phyloP scores from a whole-genome alignment of 805 yeast species.

The Kodamaea laetipori region DNA sequence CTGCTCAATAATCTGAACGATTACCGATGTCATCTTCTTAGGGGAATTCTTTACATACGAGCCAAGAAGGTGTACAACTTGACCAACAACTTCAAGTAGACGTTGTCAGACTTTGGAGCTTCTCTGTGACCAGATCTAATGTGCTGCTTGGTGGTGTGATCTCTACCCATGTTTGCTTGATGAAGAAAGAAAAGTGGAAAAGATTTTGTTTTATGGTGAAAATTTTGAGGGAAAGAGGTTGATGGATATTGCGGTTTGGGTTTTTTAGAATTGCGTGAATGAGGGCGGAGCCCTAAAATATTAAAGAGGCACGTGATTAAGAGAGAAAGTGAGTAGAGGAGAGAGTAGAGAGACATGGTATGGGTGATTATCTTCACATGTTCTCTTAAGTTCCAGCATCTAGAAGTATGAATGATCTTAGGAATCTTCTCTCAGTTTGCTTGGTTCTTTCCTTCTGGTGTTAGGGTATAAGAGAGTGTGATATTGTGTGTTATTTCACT shows the following conservation, averaged over 20 bases:
- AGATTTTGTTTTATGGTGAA: neutral
- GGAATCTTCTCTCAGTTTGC: too few species aligned
- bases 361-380: too few species aligned
- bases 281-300: too few species aligned
- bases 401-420: too few species aligned
- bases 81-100: constrained; percentile 96
- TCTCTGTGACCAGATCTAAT: constrained; percentile 93
- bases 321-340: neutral
- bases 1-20: constrained; percentile 3
- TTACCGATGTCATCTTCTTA: constrained; percentile 11
- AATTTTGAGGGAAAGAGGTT: constrained; percentile 2
- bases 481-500: too few species aligned
- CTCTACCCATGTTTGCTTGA: constrained; percentile 79
- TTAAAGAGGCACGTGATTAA: neutral
- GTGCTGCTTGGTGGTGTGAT: constrained; percentile 96
- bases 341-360: too few species aligned
- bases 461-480: too few species aligned
- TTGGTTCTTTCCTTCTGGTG: too few species aligned
- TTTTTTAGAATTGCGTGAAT: neutral
- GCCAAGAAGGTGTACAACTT: constrained; percentile 98
- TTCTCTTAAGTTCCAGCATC: too few species aligned
- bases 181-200: constrained; percentile 2
- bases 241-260: neutral
- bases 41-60: constrained; percentile 67
- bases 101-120: constrained; percentile 99